phyloP scores from a whole-genome alignment of 768 basidiomycete species.

The Thelephora ganbajun region DNA sequence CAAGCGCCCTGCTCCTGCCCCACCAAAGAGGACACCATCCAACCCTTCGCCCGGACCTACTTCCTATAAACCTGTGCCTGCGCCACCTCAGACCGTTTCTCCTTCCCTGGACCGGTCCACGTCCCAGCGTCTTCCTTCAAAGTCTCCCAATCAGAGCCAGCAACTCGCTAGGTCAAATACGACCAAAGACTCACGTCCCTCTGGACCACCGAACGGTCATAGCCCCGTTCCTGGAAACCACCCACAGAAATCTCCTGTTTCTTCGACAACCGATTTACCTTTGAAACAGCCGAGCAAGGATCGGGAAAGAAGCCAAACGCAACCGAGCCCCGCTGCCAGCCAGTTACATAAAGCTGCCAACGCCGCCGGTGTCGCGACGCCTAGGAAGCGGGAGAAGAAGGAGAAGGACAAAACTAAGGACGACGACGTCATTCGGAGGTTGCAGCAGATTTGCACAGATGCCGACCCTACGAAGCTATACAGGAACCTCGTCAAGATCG shows the following conservation, averaged over 20 bases:
- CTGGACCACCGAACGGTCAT: slow-evolving; percentile 7
- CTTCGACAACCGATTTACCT: slow-evolving; percentile 40
- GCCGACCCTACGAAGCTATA: slow-evolving; percentile 94
- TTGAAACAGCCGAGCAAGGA: background rate
- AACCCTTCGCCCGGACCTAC: slow-evolving; percentile 21
- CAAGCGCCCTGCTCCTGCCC: slow-evolving; percentile 1
- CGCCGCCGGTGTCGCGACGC: slow-evolving; percentile 43
- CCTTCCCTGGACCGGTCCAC: slow-evolving; percentile 77
- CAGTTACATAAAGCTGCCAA: background rate
- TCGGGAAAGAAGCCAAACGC: background rate
- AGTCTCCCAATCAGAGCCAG: slow-evolving; percentile 25
- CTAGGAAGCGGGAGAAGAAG: slow-evolving; percentile 78
- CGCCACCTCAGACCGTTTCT: slow-evolving; percentile 48
- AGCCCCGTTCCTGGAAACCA: background rate
- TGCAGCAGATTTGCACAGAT: slow-evolving; percentile 93
- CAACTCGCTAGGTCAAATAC: slow-evolving; percentile 53
- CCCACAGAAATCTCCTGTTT: slow-evolving; percentile 19
- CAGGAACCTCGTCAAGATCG: slow-evolving; percentile 89
- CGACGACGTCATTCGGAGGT: slow-evolving; percentile 83
- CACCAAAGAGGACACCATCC: slow-evolving; percentile 21
- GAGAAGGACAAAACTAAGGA: slow-evolving; percentile 64
- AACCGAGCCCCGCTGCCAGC: background rate
- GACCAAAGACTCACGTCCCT: slow-evolving; percentile 44
- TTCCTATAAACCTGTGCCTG: slow-evolving; percentile 63
- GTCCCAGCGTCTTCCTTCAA: slow-evolving; percentile 61